phyloP scores from a whole-genome alignment of 192 early-diverging fungal genomes.

The Coemansia sp. region DNA sequence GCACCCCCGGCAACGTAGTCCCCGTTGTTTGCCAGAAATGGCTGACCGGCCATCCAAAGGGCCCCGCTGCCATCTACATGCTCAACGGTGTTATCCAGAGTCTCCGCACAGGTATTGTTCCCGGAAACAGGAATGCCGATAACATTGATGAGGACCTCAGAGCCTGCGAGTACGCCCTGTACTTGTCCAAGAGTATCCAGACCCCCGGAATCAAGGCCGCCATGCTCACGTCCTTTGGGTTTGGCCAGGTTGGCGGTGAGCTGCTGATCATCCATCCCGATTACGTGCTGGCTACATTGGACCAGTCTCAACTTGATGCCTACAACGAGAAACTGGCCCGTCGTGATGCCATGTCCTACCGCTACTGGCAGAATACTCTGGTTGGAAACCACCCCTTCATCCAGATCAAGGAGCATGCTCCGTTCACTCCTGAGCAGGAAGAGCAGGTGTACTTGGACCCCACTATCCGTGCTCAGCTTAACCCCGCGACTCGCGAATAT shows the following conservation, averaged over 20 bases:
- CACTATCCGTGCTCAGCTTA: constrained; percentile 15
- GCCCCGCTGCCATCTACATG: constrained; percentile 91
- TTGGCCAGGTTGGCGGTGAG: constrained; percentile 71
- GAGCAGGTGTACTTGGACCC: constrained; percentile 25
- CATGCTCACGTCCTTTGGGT: constrained; percentile 67
- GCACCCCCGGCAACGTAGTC: constrained; percentile 75
- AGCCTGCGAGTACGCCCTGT: constrained; percentile 77
- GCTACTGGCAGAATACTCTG: constrained; percentile 34
- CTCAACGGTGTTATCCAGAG: constrained; percentile 85
- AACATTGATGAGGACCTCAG: constrained; percentile 59
- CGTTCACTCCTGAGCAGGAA: constrained; percentile 27
- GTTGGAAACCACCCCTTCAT: constrained; percentile 40
- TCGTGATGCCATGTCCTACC: constrained; percentile 1
- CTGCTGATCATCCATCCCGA: constrained; percentile 66
- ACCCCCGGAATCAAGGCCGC: constrained; percentile 68
- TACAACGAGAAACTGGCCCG: constrained; percentile 17
- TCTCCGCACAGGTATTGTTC: constrained; percentile 79
- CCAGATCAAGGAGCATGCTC: constrained; percentile 24
- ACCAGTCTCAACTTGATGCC: constrained; percentile 6
- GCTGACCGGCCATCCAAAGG: constrained; percentile 67
- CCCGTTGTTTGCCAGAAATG: constrained; percentile 82
- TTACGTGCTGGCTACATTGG: constrained; percentile 55
- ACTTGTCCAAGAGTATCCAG: constrained; percentile 67
- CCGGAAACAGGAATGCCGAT: constrained; percentile 82
- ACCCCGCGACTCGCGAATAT: constrained; percentile 13